Evolutionary conservation across 2,329 filamentous ascomycete species (phyloP), one percentile per base, ranked within the genome.

Genomic region (Aureobasidium musti): DNA sequence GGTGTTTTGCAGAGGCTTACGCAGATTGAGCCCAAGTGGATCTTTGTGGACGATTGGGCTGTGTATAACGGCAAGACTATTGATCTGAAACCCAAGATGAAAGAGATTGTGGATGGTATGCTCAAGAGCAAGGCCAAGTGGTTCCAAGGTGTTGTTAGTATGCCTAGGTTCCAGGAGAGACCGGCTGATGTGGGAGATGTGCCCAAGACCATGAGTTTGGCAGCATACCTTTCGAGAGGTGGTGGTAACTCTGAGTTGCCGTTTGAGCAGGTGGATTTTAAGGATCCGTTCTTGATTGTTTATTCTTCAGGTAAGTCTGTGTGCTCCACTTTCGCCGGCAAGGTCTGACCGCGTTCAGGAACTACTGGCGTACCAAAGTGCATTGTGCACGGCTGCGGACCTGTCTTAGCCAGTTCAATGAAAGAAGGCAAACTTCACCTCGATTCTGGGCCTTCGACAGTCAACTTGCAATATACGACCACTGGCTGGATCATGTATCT

Each of bases 401-500:
- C 89, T 0, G 78, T 86, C 1, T 76, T 91, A 35, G 69, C 91
- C 69, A 90, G 77, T 57, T 73, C 75, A 1, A 76, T 76, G 47
- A 88, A 93, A 73, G 91, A 96, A 74, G 80, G 79, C 1, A 76
- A 74, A 26, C 73, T 88, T 26, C 85, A 88, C 70, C 75, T 79
- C 7, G 79, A 83, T 57, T 71, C 82, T 49, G 75, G 75, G 0
- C 74, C 81, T 0, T 74, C 79, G 1, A 81, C 75, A 19, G 79
- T 82, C 0, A 74, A 78, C 10, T 70, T 88, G 39, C 86, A 89
- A 72, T 88, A 86, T 72, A 89, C 83, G 0, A 85, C 83, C 5
- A 92, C 89, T 0, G 89, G 90, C 0, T 96, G 91, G 91, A 95
- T 96, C 77, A 96, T 96, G 91, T 95, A 94, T 74, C 79, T 92